Conservation (phyloP, 495 filamentous ascomycete genomes). For the Hyaloscypha bicolor region DNA sequence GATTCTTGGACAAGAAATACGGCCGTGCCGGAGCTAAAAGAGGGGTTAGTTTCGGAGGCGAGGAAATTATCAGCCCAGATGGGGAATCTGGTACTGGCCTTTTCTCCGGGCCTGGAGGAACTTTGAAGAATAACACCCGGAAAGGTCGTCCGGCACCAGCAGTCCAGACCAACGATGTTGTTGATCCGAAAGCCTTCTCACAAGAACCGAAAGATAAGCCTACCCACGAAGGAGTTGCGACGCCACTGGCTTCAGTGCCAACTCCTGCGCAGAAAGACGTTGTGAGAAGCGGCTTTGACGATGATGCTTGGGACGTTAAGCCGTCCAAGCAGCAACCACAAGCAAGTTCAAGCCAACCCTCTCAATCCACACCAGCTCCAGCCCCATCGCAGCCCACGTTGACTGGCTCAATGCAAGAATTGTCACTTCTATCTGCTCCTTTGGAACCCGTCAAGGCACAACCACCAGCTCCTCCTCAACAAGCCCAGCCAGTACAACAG, state of each 20-base stretch:
- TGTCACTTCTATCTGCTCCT: conserved; percentile 75
- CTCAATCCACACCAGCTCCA: conserved; percentile 38
- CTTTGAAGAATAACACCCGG: conserved; percentile 90
- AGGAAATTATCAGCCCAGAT: conserved; percentile 52
- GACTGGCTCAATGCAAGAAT: conserved; percentile 75
- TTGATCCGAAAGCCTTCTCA: conserved; percentile 85
- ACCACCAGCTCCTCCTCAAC: conserved; percentile 48
- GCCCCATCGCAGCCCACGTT: conserved; percentile 48
- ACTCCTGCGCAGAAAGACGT: conserved; percentile 49
- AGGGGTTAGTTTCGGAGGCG: conserved; percentile 63
- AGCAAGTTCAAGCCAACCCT: conserved; percentile 37
- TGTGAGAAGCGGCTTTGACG: conserved; percentile 76
- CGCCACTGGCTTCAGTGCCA: conserved; percentile 42
- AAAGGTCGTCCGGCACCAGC: conserved; percentile 87
- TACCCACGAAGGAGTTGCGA: conserved; percentile 47
- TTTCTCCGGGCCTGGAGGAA: conserved; percentile 89
- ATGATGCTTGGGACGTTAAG: conserved; percentile 97
- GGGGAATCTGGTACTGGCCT: conserved; percentile 66
- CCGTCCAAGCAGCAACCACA: conserved; percentile 66
- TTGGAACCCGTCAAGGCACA: conserved; percentile 72
- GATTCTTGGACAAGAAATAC: conserved; percentile 81
- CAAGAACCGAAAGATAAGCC: conserved; percentile 51
- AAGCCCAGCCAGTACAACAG: conserved; percentile 39
- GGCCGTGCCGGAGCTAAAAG: conserved; percentile 59
- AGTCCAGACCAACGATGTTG: conserved; percentile 79